phyloP scores from a whole-genome alignment of 2,329 filamentous ascomycete species.

The Talaromyces funiculosus region DNA sequence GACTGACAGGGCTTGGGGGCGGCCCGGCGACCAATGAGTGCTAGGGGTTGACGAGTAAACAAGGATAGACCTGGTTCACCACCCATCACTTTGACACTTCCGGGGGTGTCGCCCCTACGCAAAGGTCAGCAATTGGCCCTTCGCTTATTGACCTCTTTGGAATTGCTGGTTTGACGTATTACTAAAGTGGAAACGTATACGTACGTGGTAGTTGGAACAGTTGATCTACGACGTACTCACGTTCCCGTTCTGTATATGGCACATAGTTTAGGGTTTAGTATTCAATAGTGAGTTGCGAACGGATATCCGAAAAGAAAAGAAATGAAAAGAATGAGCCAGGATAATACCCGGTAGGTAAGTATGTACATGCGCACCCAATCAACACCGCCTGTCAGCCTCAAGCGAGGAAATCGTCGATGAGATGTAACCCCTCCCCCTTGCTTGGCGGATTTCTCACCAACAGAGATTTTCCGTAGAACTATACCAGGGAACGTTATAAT shows the following conservation, averaged over 20 bases:
- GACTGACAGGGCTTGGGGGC: not conserved
- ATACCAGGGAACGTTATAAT: not conserved
- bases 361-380: not conserved
- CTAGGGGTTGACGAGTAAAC: not conserved
- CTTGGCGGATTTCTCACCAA: not conserved
- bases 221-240: not conserved
- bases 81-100: not conserved
- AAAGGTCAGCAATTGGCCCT: not conserved
- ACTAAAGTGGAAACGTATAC: not conserved
- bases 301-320: not conserved
- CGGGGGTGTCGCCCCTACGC: not conserved
- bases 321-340: not conserved
- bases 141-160: not conserved
- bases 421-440: constrained; percentile 3
- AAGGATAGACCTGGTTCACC: not conserved
- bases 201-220: not conserved
- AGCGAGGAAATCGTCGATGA: not conserved
- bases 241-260: not conserved
- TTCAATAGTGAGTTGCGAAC: not conserved
- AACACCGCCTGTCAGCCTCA: not conserved
- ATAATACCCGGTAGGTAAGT: not conserved
- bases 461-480: not conserved
- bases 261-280: not conserved
- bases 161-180: too few species aligned
- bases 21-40: not conserved